phyloP scores from a whole-genome alignment of 2,329 filamentous ascomycete species.

The Hymenoscyphus fructigenus region DNA sequence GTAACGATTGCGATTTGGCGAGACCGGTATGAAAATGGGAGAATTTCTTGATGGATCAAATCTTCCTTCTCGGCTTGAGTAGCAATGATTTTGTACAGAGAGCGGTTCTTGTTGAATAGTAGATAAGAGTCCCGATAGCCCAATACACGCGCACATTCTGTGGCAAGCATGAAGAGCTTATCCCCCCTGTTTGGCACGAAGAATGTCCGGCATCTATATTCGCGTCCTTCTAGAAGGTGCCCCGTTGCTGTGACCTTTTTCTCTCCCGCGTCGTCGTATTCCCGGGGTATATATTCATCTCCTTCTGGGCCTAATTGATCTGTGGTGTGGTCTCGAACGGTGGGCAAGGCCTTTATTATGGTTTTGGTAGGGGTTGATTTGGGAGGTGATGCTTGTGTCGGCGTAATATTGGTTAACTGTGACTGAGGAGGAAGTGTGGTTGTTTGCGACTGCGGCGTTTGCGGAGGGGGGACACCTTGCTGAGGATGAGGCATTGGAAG shows the following conservation, averaged over 20 bases:
- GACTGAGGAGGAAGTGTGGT: constrained; percentile 32
- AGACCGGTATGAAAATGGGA: constrained; percentile 97
- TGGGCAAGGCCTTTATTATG: constrained; percentile 90
- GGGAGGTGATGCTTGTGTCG: constrained; percentile 61
- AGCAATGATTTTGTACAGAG: constrained; percentile 95
- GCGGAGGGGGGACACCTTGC: constrained; percentile 44
- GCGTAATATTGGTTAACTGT: constrained; percentile 36
- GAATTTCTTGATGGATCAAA: constrained; percentile 87
- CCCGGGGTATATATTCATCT: constrained; percentile 92
- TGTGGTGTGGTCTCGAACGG: constrained; percentile 94
- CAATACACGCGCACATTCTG: constrained; percentile 90
- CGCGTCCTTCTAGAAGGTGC: constrained; percentile 75
- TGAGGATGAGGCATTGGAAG: constrained; percentile 48
- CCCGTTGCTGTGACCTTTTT: constrained; percentile 88
- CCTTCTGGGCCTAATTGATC: constrained; percentile 87
- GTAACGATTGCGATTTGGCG: constrained; percentile 98
- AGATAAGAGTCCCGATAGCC: constrained; percentile 97
- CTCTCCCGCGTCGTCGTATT: constrained; percentile 90
- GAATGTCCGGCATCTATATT: constrained; percentile 93
- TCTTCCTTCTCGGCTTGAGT: constrained; percentile 96
- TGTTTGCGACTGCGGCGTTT: constrained; percentile 51
- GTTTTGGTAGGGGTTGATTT: constrained; percentile 80
- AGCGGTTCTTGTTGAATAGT: constrained; percentile 97
- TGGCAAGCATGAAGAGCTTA: constrained; percentile 98
- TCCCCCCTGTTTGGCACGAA: constrained; percentile 85